Evolutionary conservation across 164 flowering plant genomes (phyloP), one percentile per base, ranked within the genome.

Genomic region (Annona squamosa): DNA sequence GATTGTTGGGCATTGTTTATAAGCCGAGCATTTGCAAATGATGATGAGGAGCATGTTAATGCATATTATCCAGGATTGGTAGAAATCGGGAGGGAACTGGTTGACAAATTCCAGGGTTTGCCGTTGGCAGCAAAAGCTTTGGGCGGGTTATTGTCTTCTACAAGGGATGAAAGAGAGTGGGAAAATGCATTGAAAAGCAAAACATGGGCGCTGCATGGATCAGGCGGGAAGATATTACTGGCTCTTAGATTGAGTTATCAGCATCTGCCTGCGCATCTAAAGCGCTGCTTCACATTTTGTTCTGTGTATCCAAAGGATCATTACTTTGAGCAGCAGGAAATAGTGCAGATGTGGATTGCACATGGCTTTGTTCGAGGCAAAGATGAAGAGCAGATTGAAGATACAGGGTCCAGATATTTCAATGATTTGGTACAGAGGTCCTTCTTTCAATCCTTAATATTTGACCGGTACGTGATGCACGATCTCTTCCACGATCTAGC

Each of bases 331-430:
- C 73, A 70, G 48, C 66, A 70, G n/a, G 1, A 6, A 2, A 46
- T 77, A 26, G 62, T 77, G 3, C 44, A 69, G 56, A 17, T 73
- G 48, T 77, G 79, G 79, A 73, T 70, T 62, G 62, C 69, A 42
- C 48, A 73, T 48, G 69, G 75, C 1, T 65, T 65, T 52, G 37
- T 73, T 37, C 26, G 7, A 7, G 41, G 12, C 37, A 48, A 73
- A 45, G 75, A 46, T 13, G 41, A 18, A 13, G 52, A 13, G 6
- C 4, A 41, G n/a, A 73, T 73, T 63, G 75, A 73, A 66, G 75
- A 73, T 41, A 48, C 66, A 64, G 69, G 70, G 3, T 26, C 46
- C 12, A 37, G 52, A 3, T 73, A 48, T 65, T 48, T 73, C 48
- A 17, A 48, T 65, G 75, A 65, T 26, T 48, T 73, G 47, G n/a